These are phyloP conservation scores for Mercurialis annua DNA, from an alignment of 345 rosid species.

Conservation along the genomic window DNA sequence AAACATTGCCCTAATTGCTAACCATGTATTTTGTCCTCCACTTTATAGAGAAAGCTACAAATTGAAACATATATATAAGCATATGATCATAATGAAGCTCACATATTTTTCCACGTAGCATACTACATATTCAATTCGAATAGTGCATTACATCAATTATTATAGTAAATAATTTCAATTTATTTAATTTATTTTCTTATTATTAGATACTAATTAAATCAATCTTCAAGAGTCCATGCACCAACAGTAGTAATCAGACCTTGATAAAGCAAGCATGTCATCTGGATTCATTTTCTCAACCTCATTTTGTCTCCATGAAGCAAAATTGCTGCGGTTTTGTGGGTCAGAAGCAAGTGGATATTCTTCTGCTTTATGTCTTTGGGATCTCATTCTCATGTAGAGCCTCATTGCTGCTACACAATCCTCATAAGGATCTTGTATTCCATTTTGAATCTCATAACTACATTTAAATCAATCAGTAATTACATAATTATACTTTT, in stretches of 20 bases:
- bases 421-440: conserved; percentile 81
- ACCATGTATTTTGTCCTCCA: no score
- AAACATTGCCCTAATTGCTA: no score
- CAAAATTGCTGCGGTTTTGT: conserved; percentile 68
- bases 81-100: no score
- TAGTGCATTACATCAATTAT: no score
- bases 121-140: no score
- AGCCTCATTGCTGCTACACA: conserved; percentile 90
- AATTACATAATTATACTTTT: neutral
- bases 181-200: no score
- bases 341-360: conserved; percentile 67
- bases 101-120: no score
- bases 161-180: no score
- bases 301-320: conserved; percentile 75
- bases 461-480: conserved; percentile 27
- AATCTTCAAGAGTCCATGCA: conserved; percentile 56
- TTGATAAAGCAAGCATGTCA: conserved; percentile 61
- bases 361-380: conserved; percentile 54
- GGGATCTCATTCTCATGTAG: conserved; percentile 79
- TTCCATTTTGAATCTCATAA: conserved; percentile 72
- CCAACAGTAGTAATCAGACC: conserved; percentile 91
- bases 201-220: no score
- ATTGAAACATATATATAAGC: no score
- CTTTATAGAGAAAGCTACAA: no score
- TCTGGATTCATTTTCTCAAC: conserved; percentile 80